Evolutionary conservation across 176 grass and related monocot species (phyloP).

Genomic region (Alopecurus myosuroides): DNA sequence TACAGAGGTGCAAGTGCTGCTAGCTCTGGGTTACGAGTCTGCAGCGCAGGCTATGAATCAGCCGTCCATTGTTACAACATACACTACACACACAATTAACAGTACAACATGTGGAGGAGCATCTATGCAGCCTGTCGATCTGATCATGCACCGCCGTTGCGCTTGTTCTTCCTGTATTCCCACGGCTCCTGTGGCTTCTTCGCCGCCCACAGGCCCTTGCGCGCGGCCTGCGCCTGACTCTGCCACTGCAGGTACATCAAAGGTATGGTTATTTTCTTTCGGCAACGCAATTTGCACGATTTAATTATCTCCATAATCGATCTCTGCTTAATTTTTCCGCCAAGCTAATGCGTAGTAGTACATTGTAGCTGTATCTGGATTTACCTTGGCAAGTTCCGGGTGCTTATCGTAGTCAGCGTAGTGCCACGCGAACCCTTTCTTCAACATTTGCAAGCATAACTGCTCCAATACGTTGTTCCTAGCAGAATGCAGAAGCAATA

Average conservation of each 20-base stretch:
- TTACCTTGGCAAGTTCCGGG: conserved; percentile 74
- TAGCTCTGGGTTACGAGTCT: not conserved
- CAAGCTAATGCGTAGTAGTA: not conserved
- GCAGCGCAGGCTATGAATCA: not conserved
- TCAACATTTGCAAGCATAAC: conserved; percentile 59
- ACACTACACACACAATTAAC: not conserved
- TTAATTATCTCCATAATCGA: not conserved
- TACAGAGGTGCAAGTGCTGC: not conserved
- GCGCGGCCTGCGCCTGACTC: conserved; percentile 56
- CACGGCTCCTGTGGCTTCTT: conserved; percentile 85
- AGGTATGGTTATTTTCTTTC: not conserved
- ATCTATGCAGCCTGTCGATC: not conserved
- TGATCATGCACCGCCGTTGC: conserved; percentile 52
- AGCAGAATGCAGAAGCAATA: conserved; percentile 2
- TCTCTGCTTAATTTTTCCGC: not conserved
- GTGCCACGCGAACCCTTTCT: conserved; percentile 93
- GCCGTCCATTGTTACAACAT: not conserved
- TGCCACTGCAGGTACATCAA: conserved; percentile 56
- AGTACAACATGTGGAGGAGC: not conserved
- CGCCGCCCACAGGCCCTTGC: conserved; percentile 74
- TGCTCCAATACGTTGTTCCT: not conserved
- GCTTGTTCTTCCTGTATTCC: conserved; percentile 82
- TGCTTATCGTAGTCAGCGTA: conserved; percentile 82
- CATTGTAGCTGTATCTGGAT: not conserved
- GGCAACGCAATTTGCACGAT: not conserved